A percentile compares a stretch with the other conserved stretches of the same genome.
These are phyloP conservation scores for Haplosporangium gracile DNA, from an alignment of 192 early-diverging fungal genomes.

Conservation along the genomic window DNA sequence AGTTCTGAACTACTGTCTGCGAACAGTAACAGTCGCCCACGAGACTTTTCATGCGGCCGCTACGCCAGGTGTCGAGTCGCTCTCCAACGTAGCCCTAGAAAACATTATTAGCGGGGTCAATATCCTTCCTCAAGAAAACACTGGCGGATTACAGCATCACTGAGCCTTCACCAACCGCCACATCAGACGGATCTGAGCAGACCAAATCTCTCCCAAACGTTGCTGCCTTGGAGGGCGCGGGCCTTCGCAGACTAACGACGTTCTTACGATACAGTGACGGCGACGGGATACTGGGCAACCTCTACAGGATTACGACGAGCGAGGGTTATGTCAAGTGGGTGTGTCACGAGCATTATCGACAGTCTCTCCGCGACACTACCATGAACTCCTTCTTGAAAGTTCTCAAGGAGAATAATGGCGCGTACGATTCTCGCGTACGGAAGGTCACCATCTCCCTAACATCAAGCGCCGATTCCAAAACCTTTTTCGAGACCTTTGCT, in stretches of 20 bases:
- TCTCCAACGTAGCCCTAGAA: not conserved
- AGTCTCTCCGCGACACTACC: slow-evolving; percentile 1
- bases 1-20: slow-evolving; percentile 5
- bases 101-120: not conserved
- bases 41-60: not conserved
- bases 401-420: not conserved
- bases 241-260: slow-evolving; percentile 9
- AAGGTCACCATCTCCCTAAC: slow-evolving; percentile 10
- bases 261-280: slow-evolving; percentile 24
- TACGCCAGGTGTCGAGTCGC: not conserved
- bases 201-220: not conserved
- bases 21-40: not conserved
- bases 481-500: slow-evolving; percentile 2
- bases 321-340: slow-evolving; percentile 41
- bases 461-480: not conserved
- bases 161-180: too few species aligned
- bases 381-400: slow-evolving; percentile 3
- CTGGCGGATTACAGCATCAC: too few species aligned
- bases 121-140: not conserved
- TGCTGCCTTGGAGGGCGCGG: slow-evolving; percentile 24
- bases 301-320: slow-evolving; percentile 23
- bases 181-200: too few species aligned
- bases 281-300: slow-evolving; percentile 28
- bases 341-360: slow-evolving; percentile 31
- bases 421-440: slow-evolving; percentile 8